A percentile compares a stretch with the other conserved stretches of the same genome.
phyloP scores from a whole-genome alignment of 108 stramenopile species.

The Poteriospumella lacustris region DNA sequence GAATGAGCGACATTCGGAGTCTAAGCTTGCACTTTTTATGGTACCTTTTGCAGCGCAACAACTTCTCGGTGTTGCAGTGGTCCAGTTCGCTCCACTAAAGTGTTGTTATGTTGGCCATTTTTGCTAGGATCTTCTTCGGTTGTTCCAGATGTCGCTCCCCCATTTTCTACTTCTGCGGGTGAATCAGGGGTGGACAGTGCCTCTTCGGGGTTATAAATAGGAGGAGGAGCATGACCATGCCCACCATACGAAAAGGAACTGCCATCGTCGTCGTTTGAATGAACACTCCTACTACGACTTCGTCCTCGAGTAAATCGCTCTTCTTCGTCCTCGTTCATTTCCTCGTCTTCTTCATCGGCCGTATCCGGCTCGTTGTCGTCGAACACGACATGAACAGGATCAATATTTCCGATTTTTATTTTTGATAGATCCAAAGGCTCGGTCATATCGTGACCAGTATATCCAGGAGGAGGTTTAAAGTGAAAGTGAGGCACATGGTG shows the following conservation, averaged over 20 bases:
- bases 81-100: background rate
- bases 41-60: slow-evolving; percentile 8
- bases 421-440: background rate
- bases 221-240: background rate
- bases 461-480: background rate
- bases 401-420: background rate
- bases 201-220: too few relatives aligned
- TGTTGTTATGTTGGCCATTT: background rate
- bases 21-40: too few relatives aligned
- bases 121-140: too few relatives aligned
- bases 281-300: slow-evolving; percentile 22
- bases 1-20: too few relatives aligned
- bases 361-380: background rate
- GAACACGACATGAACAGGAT: too few relatives aligned
- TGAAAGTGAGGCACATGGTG: background rate
- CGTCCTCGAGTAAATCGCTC: background rate
- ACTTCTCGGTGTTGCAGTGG: slow-evolving; percentile 23
- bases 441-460: background rate
- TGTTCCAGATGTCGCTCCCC: too few relatives aligned
- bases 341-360: background rate
- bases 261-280: background rate
- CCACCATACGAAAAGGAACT: background rate
- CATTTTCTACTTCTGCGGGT: too few relatives aligned
- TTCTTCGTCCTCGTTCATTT: background rate
- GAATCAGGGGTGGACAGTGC: too few relatives aligned